phyloP scores from a whole-genome alignment of 495 filamentous ascomycete genomes.

The Paragyromitra xinjiangensis region DNA sequence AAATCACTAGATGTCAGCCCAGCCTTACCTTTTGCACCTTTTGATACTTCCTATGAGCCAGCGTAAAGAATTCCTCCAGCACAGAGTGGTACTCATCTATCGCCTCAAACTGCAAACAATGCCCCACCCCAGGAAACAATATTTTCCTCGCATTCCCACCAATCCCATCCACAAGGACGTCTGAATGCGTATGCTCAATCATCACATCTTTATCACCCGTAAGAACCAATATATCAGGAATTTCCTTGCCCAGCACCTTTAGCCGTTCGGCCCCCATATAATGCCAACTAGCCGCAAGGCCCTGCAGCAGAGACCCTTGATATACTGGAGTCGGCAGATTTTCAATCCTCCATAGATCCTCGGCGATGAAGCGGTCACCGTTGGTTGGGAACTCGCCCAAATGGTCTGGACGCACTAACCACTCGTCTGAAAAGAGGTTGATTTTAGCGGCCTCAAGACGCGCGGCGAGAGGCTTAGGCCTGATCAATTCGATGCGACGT shows the following conservation, averaged over 20 bases:
- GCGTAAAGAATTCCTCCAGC: slow-evolving; percentile 64
- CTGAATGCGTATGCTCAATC: slow-evolving; percentile 72
- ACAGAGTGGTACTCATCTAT: slow-evolving; percentile 68
- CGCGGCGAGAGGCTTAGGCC: slow-evolving; percentile 72
- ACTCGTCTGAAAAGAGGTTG: slow-evolving; percentile 69
- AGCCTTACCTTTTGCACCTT: slow-evolving; percentile 37
- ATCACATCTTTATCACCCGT: slow-evolving; percentile 79
- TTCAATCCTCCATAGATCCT: slow-evolving; percentile 66
- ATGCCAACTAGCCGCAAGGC: slow-evolving; percentile 82
- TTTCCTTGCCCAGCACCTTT: slow-evolving; percentile 67
- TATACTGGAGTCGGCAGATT: slow-evolving; percentile 48
- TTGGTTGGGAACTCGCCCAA: slow-evolving; percentile 72
- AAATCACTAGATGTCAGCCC: not conserved
- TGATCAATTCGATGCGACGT: slow-evolving; percentile 72
- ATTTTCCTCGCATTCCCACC: slow-evolving; percentile 63
- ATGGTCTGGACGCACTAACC: slow-evolving; percentile 70
- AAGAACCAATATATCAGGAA: slow-evolving; percentile 77
- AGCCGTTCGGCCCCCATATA: slow-evolving; percentile 73
- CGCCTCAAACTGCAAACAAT: slow-evolving; percentile 73
- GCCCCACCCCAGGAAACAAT: slow-evolving; percentile 72
- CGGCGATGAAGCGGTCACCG: slow-evolving; percentile 79
- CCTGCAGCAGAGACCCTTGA: slow-evolving; percentile 76
- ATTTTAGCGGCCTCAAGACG: slow-evolving; percentile 66
- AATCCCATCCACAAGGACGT: slow-evolving; percentile 61
- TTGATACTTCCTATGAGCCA: slow-evolving; percentile 41